phyloP scores from a whole-genome alignment of 2,329 filamentous ascomycete species.

The Magnaporthiopsis poae region DNA sequence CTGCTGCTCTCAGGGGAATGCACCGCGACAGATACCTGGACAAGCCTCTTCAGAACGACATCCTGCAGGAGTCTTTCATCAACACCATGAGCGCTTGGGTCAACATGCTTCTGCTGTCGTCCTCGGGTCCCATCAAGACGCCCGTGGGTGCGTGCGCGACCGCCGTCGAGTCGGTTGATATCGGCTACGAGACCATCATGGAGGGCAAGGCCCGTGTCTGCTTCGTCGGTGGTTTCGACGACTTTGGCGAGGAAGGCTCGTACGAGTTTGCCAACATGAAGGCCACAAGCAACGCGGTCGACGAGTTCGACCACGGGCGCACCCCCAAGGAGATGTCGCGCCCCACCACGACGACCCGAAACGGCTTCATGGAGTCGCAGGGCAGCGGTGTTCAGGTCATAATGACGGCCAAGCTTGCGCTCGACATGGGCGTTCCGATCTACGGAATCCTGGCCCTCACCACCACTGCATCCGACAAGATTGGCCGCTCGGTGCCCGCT shows the following conservation, averaged over 20 bases:
- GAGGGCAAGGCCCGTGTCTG: conserved; percentile 96
- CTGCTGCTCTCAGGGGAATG: conserved; percentile 86
- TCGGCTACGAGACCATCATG: conserved; percentile 95
- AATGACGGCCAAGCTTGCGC: conserved; percentile 89
- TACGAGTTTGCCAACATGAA: conserved; percentile 99
- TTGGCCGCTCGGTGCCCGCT: conserved; percentile 90
- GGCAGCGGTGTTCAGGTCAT: conserved; percentile 96
- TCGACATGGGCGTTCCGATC: conserved; percentile 98
- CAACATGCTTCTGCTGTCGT: conserved; percentile 96
- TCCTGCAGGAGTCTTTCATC: conserved; percentile 98
- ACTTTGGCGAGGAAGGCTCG: conserved; percentile 97
- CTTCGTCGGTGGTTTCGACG: conserved; percentile 96
- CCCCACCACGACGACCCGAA: conserved; percentile 89
- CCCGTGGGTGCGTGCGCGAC: conserved; percentile 96
- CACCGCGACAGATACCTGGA: conserved; percentile 96
- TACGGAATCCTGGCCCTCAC: conserved; percentile 90
- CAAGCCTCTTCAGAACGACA: conserved; percentile 95
- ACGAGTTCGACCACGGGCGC: conserved; percentile 89
- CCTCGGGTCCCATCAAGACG: conserved; percentile 92
- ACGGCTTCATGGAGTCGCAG: conserved; percentile 99
- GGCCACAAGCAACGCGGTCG: conserved; percentile 93
- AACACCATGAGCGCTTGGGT: conserved; percentile 99
- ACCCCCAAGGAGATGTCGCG: conserved; percentile 97
- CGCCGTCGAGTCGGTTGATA: conserved; percentile 91
- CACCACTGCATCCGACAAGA: conserved; percentile 96